Percentiles rank a stretch among this genome's conserved stretches.
Conservation (phyloP, 1,139 yeast genomes). For the Blastobotrys arbuscula region DNA sequence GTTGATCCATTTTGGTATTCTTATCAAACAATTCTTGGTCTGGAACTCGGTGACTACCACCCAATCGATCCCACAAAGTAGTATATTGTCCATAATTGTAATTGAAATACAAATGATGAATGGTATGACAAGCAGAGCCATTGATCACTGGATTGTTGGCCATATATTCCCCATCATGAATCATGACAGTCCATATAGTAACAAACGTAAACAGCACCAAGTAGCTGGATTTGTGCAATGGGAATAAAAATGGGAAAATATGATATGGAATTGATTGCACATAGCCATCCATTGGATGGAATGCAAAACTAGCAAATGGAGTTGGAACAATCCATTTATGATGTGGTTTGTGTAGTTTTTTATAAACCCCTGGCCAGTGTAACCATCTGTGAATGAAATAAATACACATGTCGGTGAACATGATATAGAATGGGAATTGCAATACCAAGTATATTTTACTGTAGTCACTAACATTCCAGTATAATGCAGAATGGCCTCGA, state of each 20-base stretch:
- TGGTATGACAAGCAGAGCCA: constrained; percentile 97
- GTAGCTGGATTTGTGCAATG: constrained; percentile 82
- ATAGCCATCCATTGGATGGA: constrained; percentile 97
- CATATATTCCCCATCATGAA: constrained; percentile 94
- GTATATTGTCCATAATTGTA: constrained; percentile 98
- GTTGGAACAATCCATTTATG: constrained; percentile 99
- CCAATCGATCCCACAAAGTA: constrained; percentile 94
- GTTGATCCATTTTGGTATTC: constrained; percentile 49
- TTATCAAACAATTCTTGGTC: constrained; percentile 79
- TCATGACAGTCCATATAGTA: constrained; percentile 97
- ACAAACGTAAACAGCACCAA: constrained; percentile 79
- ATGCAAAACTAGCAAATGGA: constrained; percentile 97
- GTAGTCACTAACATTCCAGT: constrained; percentile 57
- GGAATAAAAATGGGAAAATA: constrained; percentile 82
- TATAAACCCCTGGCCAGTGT: constrained; percentile 88
- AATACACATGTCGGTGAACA: constrained; percentile 91
- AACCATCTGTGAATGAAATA: constrained; percentile 87
- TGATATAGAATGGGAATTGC: constrained; percentile 72
- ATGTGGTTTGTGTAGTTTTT: constrained; percentile 90
- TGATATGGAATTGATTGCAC: constrained; percentile 91
- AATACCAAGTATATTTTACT: constrained; percentile 60
- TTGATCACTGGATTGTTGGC: constrained; percentile 90
- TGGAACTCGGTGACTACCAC: constrained; percentile 89
- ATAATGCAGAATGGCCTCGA: constrained; percentile 74
- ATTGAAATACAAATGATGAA: constrained; percentile 93